These are phyloP conservation scores for Tarenaya hassleriana DNA, from an alignment of 345 rosid genomes.

Conservation along the genomic window DNA sequence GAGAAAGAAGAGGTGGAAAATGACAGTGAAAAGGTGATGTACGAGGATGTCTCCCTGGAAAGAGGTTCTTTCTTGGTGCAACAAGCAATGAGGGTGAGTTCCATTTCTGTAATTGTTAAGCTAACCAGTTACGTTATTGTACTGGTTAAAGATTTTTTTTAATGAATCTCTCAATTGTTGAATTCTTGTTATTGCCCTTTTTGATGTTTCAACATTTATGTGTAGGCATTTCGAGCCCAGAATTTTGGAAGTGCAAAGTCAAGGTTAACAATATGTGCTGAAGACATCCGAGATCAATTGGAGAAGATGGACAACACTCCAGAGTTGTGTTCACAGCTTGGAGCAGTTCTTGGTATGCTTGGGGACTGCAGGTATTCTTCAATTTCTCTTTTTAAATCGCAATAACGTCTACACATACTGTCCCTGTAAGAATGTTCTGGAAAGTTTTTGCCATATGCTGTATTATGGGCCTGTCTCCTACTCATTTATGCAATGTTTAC, in stretches of 20 bases:
- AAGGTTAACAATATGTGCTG: constrained; percentile 70
- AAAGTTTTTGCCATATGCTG: constrained; percentile 11
- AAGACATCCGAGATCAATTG: constrained; percentile 74
- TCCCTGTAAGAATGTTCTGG: not conserved
- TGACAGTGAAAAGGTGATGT: constrained; percentile 54
- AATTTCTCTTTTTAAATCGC: constrained; percentile 6
- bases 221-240: constrained; percentile 75
- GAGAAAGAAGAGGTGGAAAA: constrained; percentile 43
- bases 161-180: not conserved
- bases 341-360: constrained; percentile 97
- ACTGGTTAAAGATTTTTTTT: no score
- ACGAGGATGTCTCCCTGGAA: constrained; percentile 92
- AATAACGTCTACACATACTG: no score
- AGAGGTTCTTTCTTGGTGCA: constrained; percentile 96
- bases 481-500: no score
- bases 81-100: constrained; percentile 97
- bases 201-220: constrained; percentile 19
- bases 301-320: constrained; percentile 61
- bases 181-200: constrained; percentile 5
- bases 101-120: no score
- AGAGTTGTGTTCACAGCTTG: constrained; percentile 94
- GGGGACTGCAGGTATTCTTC: constrained; percentile 94
- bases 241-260: constrained; percentile 91
- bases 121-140: not conserved
- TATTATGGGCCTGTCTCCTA: not conserved